These are phyloP conservation scores for Suillus bovinus DNA, from an alignment of 768 basidiomycete genomes.

Conservation along the genomic window DNA sequence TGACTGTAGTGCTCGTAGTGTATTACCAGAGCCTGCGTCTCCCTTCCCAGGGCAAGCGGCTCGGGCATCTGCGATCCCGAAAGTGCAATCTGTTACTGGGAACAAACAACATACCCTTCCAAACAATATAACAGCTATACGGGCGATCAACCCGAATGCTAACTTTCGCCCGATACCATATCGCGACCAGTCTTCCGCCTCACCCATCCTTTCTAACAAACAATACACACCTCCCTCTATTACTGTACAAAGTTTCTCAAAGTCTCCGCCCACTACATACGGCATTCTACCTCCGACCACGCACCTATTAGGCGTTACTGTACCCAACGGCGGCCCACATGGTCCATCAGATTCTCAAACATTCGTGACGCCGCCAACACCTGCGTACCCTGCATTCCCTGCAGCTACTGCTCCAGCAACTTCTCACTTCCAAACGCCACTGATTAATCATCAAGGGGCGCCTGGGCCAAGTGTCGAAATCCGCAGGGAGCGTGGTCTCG, in stretches of 20 bases:
- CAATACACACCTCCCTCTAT: slow-evolving; percentile 37
- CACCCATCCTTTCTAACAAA: slow-evolving; percentile 13
- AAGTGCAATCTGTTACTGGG: slow-evolving; percentile 44
- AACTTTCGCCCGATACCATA: slow-evolving; percentile 24
- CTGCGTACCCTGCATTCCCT: slow-evolving; percentile 73
- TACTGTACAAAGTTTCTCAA: slow-evolving; percentile 33
- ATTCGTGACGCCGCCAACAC: slow-evolving; percentile 51
- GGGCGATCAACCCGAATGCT: slow-evolving; percentile 24
- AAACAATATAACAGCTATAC: slow-evolving; percentile 33
- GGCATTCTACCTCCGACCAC: slow-evolving; percentile 36
- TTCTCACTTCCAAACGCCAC: slow-evolving; percentile 57
- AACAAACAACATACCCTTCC: slow-evolving; percentile 58
- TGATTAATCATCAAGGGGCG: slow-evolving; percentile 49
- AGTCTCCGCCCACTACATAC: slow-evolving; percentile 30
- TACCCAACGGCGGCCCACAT: slow-evolving; percentile 10
- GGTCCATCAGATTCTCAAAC: slow-evolving; percentile 22
- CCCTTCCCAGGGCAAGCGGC: slow-evolving; percentile 60
- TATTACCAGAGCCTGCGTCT: slow-evolving; percentile 74
- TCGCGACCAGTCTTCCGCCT: slow-evolving; percentile 26
- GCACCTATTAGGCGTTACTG: slow-evolving; percentile 18
- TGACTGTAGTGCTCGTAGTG: slow-evolving; percentile 32
- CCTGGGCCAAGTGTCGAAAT: slow-evolving; percentile 66
- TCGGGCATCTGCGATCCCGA: slow-evolving; percentile 20
- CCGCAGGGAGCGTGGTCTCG: slow-evolving; percentile 53
- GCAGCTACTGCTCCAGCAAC: slow-evolving; percentile 47